phyloP scores from a whole-genome alignment of 371 early-diverging fungal species.

The Lichtheimia hyalospora region DNA sequence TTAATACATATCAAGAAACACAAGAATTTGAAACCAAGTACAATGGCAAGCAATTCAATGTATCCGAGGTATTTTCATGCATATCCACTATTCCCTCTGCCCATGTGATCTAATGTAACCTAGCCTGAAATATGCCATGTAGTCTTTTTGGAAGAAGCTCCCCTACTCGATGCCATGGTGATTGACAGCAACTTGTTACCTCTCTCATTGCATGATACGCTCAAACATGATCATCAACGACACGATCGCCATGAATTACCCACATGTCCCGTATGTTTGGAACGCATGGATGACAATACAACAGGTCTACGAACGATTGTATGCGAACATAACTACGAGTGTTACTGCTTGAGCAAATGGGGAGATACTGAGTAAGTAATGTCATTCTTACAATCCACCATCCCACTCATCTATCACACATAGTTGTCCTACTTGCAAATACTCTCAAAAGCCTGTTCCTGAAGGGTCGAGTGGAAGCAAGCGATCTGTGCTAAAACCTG shows the following conservation, averaged over 20 bases:
- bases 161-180: not conserved
- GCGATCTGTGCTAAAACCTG: not conserved
- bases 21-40: conserved; percentile 69
- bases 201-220: not conserved
- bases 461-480: conserved; percentile 7
- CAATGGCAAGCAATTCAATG: conserved; percentile 81
- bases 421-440: conserved; percentile 91
- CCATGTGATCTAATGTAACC: conserved; percentile 1
- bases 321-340: conserved; percentile 94
- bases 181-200: not conserved
- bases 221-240: not conserved
- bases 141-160: conserved; percentile 65
- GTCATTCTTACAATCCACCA: too few species aligned
- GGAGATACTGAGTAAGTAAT: conserved; percentile 63
- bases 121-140: conserved; percentile 74
- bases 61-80: conserved; percentile 54
- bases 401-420: not conserved
- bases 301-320: conserved; percentile 87
- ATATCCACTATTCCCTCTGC: too few species aligned
- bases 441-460: conserved; percentile 57
- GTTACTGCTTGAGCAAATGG: conserved; percentile 88
- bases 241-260: conserved; percentile 65
- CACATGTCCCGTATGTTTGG: conserved; percentile 94
- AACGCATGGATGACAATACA: conserved; percentile 85
- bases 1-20: conserved; percentile 58